These are phyloP conservation scores for Trichosanthes cucumerina DNA, from an alignment of 306 rosid species.

Conservation along the genomic window DNA sequence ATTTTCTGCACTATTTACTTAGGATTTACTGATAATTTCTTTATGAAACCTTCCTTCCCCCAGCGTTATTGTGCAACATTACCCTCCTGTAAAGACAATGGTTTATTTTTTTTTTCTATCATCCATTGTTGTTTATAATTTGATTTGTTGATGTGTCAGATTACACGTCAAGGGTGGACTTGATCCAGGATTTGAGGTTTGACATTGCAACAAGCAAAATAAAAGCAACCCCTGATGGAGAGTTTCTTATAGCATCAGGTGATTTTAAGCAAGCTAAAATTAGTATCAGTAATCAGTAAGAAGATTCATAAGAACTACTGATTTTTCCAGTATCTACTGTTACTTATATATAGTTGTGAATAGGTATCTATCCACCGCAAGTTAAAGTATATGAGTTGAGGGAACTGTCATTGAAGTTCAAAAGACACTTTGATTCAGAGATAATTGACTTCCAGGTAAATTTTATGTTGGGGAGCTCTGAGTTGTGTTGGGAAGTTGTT, in stretches of 20 bases:
- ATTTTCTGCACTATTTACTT: background rate
- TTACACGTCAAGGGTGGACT: conserved; percentile 51
- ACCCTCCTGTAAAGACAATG: background rate
- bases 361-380: conserved; percentile 94
- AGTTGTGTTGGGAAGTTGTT: background rate
- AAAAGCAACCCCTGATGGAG: conserved; percentile 80
- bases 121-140: background rate
- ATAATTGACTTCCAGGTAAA: conserved; percentile 84
- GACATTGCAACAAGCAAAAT: conserved; percentile 76
- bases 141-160: conserved; percentile 26
- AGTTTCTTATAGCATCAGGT: conserved; percentile 78
- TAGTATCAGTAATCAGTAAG: background rate
- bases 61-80: background rate
- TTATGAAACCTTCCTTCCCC: background rate
- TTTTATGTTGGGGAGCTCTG: background rate
- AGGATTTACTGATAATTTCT: background rate
- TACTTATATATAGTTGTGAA: conserved; percentile 12
- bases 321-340: background rate
- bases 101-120: background rate
- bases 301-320: background rate
- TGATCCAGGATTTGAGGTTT: conserved; percentile 71
- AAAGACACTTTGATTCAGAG: conserved; percentile 87
- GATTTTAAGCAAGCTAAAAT: conserved; percentile 11
- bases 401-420: conserved; percentile 77
- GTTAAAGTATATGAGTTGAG: conserved; percentile 76